phyloP scores from a whole-genome alignment of 768 basidiomycete genomes.

The Cystofilobasidium capitatum region DNA sequence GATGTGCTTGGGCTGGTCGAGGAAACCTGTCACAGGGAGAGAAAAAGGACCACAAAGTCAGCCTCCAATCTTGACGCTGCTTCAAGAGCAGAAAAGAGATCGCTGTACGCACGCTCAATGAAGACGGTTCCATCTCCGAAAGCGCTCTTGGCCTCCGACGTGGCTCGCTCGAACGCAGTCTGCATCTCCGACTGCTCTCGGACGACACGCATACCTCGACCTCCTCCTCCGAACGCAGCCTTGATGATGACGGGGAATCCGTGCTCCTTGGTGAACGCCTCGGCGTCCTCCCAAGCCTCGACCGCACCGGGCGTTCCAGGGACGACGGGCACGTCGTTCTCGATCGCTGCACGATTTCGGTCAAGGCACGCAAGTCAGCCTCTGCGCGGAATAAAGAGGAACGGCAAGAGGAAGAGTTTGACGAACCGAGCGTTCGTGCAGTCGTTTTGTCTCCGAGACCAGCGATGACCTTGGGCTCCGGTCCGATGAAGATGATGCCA shows the following conservation, averaged over 20 bases:
- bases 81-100: background rate
- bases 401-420: background rate
- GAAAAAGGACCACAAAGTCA: background rate
- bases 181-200: conserved; percentile 87
- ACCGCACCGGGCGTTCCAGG: conserved; percentile 98
- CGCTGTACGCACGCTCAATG: conserved; percentile 60
- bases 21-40: conserved; percentile 35
- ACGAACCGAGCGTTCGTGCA: conserved; percentile 49
- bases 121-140: conserved; percentile 99
- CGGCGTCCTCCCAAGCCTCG: conserved; percentile 63
- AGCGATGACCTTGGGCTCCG: conserved; percentile 91
- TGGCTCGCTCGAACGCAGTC: conserved; percentile 78
- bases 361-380: background rate
- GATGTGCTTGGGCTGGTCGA: conserved; percentile 93
- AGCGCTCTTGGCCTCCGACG: conserved; percentile 87
- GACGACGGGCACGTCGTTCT: conserved; percentile 86
- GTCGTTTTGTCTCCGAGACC: conserved; percentile 79
- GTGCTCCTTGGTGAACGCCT: conserved; percentile 83
- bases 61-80: background rate
- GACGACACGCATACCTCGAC: conserved; percentile 98
- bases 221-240: conserved; percentile 97
- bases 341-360: conserved; percentile 53
- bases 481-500: conserved; percentile 93
- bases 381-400: background rate
- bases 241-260: conserved; percentile 99